These are phyloP conservation scores for Alloteropsis semialata DNA, from an alignment of 176 grass and related monocot genomes.

Conservation along the genomic window DNA sequence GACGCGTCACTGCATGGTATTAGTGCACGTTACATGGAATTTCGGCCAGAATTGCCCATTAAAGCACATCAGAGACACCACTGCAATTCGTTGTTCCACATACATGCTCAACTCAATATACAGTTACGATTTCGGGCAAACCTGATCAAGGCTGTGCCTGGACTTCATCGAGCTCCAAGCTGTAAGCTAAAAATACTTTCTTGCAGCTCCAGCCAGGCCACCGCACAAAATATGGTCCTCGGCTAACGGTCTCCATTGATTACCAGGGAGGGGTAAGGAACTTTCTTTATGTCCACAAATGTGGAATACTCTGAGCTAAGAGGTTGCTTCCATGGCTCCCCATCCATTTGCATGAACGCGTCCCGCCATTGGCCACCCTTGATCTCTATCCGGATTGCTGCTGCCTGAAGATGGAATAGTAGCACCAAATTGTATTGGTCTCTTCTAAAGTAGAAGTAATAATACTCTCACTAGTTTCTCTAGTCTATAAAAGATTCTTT, in stretches of 20 bases:
- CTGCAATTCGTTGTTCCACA: background rate
- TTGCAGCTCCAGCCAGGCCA: background rate
- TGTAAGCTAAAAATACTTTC: background rate
- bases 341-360: slow-evolving; percentile 98
- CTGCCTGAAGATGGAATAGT: slow-evolving; percentile 56
- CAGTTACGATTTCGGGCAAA: background rate
- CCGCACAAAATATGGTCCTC: background rate
- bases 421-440: background rate
- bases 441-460: background rate
- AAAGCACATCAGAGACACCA: background rate
- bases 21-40: background rate
- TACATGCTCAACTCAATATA: slow-evolving; percentile 31
- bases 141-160: background rate
- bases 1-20: background rate
- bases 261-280: slow-evolving; percentile 76
- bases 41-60: slow-evolving; percentile 10
- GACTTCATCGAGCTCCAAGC: background rate
- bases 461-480: background rate
- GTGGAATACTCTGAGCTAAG: slow-evolving; percentile 64
- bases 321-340: slow-evolving; percentile 97
- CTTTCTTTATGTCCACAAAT: slow-evolving; percentile 87
- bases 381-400: slow-evolving; percentile 88
- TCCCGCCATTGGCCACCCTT: slow-evolving; percentile 81
- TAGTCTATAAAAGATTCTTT: background rate
- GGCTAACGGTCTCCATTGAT: slow-evolving; percentile 56